Evolutionary conservation across 768 basidiomycete species (phyloP), one percentile per base, ranked within the genome.

Genomic region (Rubroboletus pulcherrimus): DNA sequence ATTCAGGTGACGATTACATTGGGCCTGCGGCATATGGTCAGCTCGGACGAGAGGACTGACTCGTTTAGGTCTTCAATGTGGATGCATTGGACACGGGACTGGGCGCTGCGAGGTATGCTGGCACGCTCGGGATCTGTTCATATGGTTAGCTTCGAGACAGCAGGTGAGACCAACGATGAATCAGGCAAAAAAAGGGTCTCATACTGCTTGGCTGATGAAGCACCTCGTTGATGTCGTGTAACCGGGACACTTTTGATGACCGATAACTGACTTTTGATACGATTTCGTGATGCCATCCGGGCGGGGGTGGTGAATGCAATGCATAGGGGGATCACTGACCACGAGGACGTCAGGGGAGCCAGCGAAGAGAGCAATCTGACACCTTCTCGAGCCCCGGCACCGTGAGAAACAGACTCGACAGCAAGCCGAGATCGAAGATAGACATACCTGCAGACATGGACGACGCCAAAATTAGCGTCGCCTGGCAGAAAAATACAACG

Each of bases 371-470:
- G 33, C 31, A 19, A 34, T 35, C 45, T 7, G 40, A 40, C 45
- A 51, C 53, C 38, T 33, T 41, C 29, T 49, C 41, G 49, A 51
- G n/a, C 15, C 30, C 38, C 42, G 19, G 29, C 24, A 49, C 45
- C 45, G 42, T 43, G 59, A 26, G 49, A 60, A 60, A n/a, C 14
- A 10, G 43, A 49, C 30, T 43, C 3, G 54, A 53, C 10, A 38
- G 38, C 12, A 44, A 34, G 48, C 31, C 19, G 37, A 46, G 56
- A 52, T 59, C 37, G 42, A 51, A 34, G 56, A 40, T 35, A 39
- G 37, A 31, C 43, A 14, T 15, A 4, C 21, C 24, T 3, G 26
- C 26, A n/a, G 15, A 21, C 54, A 24, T 8, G 40, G 48, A 12
- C 34, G 47, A 26, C 34, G 21, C 24, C 8, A 14, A 33, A 40